Evolutionary conservation across 108 stramenopile species (phyloP), one percentile per base, ranked within the genome.

Genomic region (Conticribra weissflogii): DNA sequence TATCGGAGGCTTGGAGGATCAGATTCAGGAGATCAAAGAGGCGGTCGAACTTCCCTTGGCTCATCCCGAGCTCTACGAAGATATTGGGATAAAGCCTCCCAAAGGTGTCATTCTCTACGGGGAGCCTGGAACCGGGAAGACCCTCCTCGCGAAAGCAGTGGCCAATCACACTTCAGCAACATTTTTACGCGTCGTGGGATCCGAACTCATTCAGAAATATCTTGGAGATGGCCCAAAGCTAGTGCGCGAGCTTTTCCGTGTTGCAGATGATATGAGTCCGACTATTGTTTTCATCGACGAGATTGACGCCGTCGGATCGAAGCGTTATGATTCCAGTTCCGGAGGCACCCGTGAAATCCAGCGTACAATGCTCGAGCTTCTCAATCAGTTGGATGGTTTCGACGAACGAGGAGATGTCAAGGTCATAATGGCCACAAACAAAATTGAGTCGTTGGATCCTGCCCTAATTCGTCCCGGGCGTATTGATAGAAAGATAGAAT

Each of bases 11-110:
- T 72, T 98, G 31, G 97, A 99, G 83, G 89, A 87, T 34, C 99
- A 99, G 84, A 99, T 99, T 76, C 98, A 98, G 78, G 99, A 99
- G 82, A 98, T 99, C 83, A 99, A 98, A 78, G 99, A 99, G 83
- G 98, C 99, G 21, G 99, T 99, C 22, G 99, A 98, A 72, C 83
- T 99, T 32, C 99, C 99, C 1, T 80, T 99, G 63, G 97, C 98
- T 23, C 97, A 98, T 80, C 98, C 98, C 0, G 98, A 99, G 86
- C 91, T 99, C 36, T 99, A 99, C 75, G 97, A 99, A 81, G 98
- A 97, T 72, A 97, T 97, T 60, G 96, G 98, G 18, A 96, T 98
- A 81, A 95, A 96, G 55, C 97, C 96, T 25, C 96, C 96, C 51
- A 97, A 98, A 88, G 98, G 98, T 24, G 97, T 99, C 29, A 96